A percentile compares a stretch with the other conserved stretches of the same genome.
These are phyloP conservation scores for Crotalaria pallida DNA, from an alignment of 306 rosid genomes.

Conservation along the genomic window DNA sequence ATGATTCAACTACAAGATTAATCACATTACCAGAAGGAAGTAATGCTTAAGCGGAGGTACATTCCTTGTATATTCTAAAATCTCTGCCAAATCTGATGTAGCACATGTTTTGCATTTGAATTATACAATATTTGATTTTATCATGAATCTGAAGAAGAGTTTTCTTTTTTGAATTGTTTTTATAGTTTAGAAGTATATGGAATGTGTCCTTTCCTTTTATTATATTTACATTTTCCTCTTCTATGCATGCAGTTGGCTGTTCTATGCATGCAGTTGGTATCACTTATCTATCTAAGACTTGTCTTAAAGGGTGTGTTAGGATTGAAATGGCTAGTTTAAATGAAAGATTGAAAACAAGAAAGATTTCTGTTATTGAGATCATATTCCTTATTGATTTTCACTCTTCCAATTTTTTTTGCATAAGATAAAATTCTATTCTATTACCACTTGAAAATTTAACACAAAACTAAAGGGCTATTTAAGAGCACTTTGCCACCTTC, in stretches of 20 bases:
- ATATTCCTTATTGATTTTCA: neutral
- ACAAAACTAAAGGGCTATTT: no score
- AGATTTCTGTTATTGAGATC: neutral
- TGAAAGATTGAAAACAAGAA: neutral
- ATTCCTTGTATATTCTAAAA: neutral
- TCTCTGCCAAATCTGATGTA: neutral
- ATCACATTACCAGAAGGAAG: constrained; percentile 95
- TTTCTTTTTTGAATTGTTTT: neutral
- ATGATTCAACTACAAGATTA: constrained; percentile 62
- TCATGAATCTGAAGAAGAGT: neutral
- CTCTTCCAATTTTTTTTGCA: neutral
- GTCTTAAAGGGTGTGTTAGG: neutral
- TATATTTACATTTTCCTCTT: neutral
- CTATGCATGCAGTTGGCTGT: no score
- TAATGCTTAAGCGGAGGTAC: constrained; percentile 53
- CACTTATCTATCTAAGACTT: neutral
- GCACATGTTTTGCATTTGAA: neutral
- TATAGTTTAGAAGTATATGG: neutral
- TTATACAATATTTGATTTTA: neutral
- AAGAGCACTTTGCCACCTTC: no score
- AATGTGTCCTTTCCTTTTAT: neutral
- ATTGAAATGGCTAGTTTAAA: neutral
- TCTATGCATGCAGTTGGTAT: neutral
- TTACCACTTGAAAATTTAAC: no score
- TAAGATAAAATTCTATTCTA: no score